Base-by-base conservation (phyloP, 148 eudicot genomes). In the Cornus kousa region DNA sequence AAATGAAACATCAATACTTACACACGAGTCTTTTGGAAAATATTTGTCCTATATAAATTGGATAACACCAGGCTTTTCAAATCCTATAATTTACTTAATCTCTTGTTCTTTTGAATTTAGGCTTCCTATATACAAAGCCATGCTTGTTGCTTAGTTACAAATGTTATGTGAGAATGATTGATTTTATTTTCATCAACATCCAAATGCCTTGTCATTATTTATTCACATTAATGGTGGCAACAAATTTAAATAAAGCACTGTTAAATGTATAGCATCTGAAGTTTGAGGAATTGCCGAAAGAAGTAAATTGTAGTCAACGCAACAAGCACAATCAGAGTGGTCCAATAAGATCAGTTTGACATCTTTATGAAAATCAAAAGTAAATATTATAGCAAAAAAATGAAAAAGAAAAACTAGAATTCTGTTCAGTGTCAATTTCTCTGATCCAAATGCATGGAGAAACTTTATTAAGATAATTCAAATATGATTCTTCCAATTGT, bases 381-480 rank as follows among this genome's bases (percentile, higher is more conserved):
- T 53, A 53, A 3, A 16, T 53, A 53, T 53, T 12, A 53, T 16
- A 53, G 17, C 59, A 28, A 28, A 28, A 28, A 53, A 12, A 53
- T 53, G 17, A 53, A 53, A 53, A 1, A 53, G 3, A 53, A 7
- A 12, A 4, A 11, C 3, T 3, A 53, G 59, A 12, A 53, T 53
- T 53, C 59, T 53, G 59, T 53, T 53, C 12, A 24, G 40, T 9
- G 28, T 31, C 75, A 28, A 28, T 24, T 9, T 50, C 75, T 20
- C 59, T 24, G 39, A 59, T 73, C 23, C 19, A 20, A 53, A 73
- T 59, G 53, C 28, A 48, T 48, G 65, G 75, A 73, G 65, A 31
- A 73, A 73, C 65, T 73, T 73, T 53, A 73, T 73, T 73, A 55
- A 73, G 23, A 73, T 50, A 16, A 53, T 11, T 37, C 65, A 50